phyloP scores from a whole-genome alignment of 768 basidiomycete genomes.

The Calocybe cyanea region DNA sequence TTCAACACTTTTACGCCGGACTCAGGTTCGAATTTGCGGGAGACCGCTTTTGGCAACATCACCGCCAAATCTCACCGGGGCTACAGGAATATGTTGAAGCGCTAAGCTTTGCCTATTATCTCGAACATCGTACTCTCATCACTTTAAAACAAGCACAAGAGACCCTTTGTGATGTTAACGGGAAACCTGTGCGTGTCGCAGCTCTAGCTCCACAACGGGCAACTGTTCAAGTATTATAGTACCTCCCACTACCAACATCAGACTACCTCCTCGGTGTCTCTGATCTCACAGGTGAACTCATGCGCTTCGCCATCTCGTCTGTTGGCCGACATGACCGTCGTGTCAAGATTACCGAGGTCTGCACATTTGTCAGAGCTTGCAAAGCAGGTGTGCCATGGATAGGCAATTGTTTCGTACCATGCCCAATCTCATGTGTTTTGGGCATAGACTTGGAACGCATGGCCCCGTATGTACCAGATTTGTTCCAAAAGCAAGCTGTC shows the following conservation, averaged over 20 bases:
- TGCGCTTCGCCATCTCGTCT: conserved; percentile 90
- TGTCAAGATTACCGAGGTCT: conserved; percentile 56
- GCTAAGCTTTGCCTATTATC: conserved; percentile 82
- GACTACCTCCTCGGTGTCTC: conserved; percentile 93
- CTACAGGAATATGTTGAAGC: conserved; percentile 97
- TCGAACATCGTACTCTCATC: conserved; percentile 66
- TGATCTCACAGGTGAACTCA: conserved; percentile 94
- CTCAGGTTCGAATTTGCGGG: conserved; percentile 61
- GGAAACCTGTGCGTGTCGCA: conserved; percentile 53
- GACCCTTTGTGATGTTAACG: conserved; percentile 56
- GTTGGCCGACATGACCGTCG: conserved; percentile 66
- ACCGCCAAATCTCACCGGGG: conserved; percentile 71
- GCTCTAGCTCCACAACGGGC: background rate
- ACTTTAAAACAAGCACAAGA: conserved; percentile 64
- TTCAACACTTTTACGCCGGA: conserved; percentile 58
- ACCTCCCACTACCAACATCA: conserved; percentile 67
- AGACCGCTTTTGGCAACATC: conserved; percentile 75
- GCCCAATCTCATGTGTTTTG: conserved; percentile 4
- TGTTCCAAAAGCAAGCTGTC: conserved; percentile 85
- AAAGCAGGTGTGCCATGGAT: conserved; percentile 51
- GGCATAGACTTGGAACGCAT: conserved; percentile 72
- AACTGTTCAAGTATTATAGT: conserved; percentile 42
- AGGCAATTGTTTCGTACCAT: background rate
- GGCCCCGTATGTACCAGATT: conserved; percentile 62
- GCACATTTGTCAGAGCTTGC: conserved; percentile 69